phyloP scores from a whole-genome alignment of 306 rosid species.

The Luffa aegyptiaca region DNA sequence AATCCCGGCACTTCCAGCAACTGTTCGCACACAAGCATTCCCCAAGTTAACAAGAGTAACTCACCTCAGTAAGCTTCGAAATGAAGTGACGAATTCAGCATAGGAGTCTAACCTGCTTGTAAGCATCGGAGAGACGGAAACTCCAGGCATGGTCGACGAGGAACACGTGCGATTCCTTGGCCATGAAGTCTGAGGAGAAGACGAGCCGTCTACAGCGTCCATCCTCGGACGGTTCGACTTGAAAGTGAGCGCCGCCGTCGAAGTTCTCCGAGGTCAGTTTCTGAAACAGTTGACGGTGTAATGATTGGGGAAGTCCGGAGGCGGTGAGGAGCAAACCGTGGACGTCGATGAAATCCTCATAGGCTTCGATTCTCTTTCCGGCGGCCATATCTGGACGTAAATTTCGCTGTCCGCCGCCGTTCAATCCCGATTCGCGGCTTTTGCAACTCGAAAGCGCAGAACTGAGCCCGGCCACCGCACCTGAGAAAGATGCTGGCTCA shows the following conservation, averaged over 20 bases:
- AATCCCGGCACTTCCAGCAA: conserved; percentile 69
- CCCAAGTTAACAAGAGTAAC: not conserved
- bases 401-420: not conserved
- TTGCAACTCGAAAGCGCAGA: not conserved
- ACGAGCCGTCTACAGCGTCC: conserved; percentile 52
- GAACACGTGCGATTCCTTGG: conserved; percentile 51
- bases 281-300: conserved; percentile 49
- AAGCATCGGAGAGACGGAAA: conserved; percentile 84
- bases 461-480: not conserved
- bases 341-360: conserved; percentile 62
- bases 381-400: conserved; percentile 21
- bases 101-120: conserved; percentile 46
- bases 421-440: not conserved
- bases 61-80: not conserved
- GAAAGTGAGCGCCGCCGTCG: conserved; percentile 74
- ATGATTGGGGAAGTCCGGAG: conserved; percentile 56
- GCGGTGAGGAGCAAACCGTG: conserved; percentile 60
- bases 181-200: conserved; percentile 47
- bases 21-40: conserved; percentile 25
- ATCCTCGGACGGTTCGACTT: conserved; percentile 55
- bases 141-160: conserved; percentile 97
- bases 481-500: not conserved
- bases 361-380: conserved; percentile 39
- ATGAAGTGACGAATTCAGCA: not conserved
- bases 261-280: conserved; percentile 62